These are phyloP conservation scores for Globisporangium canariense DNA, from an alignment of 352 stramenopile genomes.

Conservation along the genomic window DNA sequence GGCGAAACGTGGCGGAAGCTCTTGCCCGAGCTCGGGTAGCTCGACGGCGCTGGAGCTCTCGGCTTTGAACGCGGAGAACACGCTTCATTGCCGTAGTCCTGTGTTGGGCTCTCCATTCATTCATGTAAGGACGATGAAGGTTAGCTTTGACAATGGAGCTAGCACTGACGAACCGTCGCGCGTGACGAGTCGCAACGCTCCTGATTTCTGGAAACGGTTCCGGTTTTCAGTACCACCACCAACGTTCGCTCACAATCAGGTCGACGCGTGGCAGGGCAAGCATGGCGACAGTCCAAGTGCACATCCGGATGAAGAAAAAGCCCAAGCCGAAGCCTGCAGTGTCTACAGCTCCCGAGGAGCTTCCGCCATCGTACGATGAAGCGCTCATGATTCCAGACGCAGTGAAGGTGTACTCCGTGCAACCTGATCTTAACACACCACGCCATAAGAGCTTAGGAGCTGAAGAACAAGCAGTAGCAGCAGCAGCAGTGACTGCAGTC, in stretches of 20 bases:
- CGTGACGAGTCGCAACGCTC: neutral
- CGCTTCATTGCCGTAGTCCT: neutral
- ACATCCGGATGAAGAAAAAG: slow-evolving; percentile 29
- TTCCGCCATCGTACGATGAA: slow-evolving; percentile 39
- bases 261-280: neutral
- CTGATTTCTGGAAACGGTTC: slow-evolving; percentile 1
- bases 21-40: neutral
- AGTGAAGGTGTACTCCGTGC: neutral
- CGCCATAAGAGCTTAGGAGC: neutral
- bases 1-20: slow-evolving; percentile 35
- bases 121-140: neutral
- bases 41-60: neutral
- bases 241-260: neutral
- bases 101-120: slow-evolving; percentile 3
- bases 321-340: neutral
- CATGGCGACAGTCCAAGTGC: slow-evolving; percentile 26
- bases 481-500: neutral
- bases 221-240: neutral
- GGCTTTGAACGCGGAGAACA: slow-evolving; percentile 2
- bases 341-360: neutral
- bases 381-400: slow-evolving; percentile 29
- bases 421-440: neutral
- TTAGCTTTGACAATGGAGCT: neutral
- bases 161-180: neutral
- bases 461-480: neutral